These are phyloP conservation scores for Pyrrhoderma noxium DNA, from an alignment of 1,284 basidiomycete genomes.

Conservation along the genomic window DNA sequence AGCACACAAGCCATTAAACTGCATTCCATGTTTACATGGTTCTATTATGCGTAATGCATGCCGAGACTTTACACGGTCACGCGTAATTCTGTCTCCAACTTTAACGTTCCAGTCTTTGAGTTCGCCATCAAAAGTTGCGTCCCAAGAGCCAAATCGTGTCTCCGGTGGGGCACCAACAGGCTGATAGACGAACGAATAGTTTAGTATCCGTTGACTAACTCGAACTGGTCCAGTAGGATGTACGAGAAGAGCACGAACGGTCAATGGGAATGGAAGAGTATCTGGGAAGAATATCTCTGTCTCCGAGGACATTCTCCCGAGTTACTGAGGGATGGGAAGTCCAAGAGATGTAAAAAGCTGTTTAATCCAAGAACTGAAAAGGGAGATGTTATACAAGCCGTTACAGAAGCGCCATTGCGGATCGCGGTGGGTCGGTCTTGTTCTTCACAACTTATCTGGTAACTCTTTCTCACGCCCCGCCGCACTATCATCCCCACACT, in stretches of 20 bases:
- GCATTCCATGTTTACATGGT: conserved; percentile 90
- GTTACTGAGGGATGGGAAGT: neutral
- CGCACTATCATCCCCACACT: neutral
- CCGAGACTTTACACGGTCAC: conserved; percentile 45
- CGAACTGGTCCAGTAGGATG: conserved; percentile 38
- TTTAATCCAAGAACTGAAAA: neutral
- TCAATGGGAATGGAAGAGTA: conserved; percentile 73
- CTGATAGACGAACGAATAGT: conserved; percentile 66
- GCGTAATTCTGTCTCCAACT: conserved; percentile 51
- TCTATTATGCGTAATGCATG: conserved; percentile 66
- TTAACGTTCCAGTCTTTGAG: conserved; percentile 60
- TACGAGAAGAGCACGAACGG: conserved; percentile 58
- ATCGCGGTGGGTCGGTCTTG: neutral
- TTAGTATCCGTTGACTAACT: conserved; percentile 69
- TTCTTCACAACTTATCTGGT: neutral
- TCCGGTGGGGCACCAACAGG: conserved; percentile 40
- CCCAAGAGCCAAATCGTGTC: conserved; percentile 82
- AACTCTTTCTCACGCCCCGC: neutral
- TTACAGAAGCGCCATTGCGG: too few species aligned
- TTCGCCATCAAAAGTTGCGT: conserved; percentile 73
- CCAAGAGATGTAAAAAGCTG: neutral
- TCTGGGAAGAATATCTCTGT: conserved; percentile 65
- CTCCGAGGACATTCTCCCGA: conserved; percentile 13
- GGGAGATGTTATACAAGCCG: neutral
- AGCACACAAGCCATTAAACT: conserved; percentile 87